Evolutionary conservation across 768 basidiomycete genomes (phyloP).

Genomic region (Cubamyces sp.): DNA sequence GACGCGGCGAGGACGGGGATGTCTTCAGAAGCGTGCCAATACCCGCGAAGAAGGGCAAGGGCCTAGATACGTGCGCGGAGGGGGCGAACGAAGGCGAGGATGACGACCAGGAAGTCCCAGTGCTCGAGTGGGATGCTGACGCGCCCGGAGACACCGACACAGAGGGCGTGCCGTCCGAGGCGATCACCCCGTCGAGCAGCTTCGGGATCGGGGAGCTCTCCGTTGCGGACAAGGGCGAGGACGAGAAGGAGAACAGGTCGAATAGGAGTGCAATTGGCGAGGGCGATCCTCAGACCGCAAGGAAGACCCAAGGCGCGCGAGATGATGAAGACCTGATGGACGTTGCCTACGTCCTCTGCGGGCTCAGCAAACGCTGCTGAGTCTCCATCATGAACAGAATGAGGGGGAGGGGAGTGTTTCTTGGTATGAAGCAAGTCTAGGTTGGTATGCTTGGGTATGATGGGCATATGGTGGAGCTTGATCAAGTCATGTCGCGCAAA

Average conservation of each 20-base stretch:
- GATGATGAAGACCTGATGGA: slow-evolving; percentile 75
- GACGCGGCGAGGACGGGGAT: slow-evolving; percentile 1
- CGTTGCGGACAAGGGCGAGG: slow-evolving; percentile 8
- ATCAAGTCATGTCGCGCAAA: not conserved
- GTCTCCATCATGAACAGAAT: not conserved
- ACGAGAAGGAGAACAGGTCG: slow-evolving; percentile 8
- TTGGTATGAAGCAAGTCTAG: not conserved
- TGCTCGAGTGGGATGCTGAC: slow-evolving; percentile 46
- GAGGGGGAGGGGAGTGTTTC: not conserved
- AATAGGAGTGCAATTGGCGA: slow-evolving; percentile 31
- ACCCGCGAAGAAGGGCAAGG: slow-evolving; percentile 12
- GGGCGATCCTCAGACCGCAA: slow-evolving; percentile 31
- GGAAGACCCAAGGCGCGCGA: slow-evolving; percentile 29
- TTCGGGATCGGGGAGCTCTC: slow-evolving; percentile 44
- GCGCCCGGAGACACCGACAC: slow-evolving; percentile 20
- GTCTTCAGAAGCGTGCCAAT: not conserved
- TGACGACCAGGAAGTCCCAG: slow-evolving; percentile 57
- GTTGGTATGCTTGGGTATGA: slow-evolving; percentile 1
- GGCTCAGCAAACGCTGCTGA: slow-evolving; percentile 42
- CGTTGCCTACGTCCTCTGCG: slow-evolving; percentile 70
- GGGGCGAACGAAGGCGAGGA: slow-evolving; percentile 61
- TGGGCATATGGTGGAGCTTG: not conserved
- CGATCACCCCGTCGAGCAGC: slow-evolving; percentile 40
- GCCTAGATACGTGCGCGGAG: slow-evolving; percentile 43
- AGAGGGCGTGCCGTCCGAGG: slow-evolving; percentile 19